Conservation (phyloP, 768 basidiomycete genomes). For the Trametes sanguinea region DNA sequence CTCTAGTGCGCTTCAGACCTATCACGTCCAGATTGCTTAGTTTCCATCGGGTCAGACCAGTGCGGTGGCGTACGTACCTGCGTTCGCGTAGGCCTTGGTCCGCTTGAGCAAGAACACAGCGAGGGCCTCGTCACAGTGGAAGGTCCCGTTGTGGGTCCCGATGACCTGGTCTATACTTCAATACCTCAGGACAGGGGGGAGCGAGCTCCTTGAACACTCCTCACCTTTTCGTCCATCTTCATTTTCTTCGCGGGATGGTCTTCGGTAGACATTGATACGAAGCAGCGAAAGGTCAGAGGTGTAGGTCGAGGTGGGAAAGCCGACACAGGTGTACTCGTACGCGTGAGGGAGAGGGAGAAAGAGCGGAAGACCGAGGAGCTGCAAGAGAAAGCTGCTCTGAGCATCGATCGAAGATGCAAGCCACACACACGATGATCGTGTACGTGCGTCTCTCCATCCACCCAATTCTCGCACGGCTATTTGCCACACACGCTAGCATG, state of each 20-base stretch:
- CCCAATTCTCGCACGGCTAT: slow-evolving; percentile 12
- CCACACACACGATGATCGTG: not conserved
- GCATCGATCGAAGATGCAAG: slow-evolving; percentile 9
- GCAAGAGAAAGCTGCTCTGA: not conserved
- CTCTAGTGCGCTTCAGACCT: slow-evolving; percentile 70
- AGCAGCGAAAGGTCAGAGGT: not conserved
- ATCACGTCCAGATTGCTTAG: not conserved
- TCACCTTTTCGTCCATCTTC: slow-evolving; percentile 45
- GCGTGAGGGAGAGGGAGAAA: not conserved
- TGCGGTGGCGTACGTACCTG: slow-evolving; percentile 51
- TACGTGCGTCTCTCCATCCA: not conserved
- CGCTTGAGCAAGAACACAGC: slow-evolving; percentile 87
- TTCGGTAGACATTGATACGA: slow-evolving; percentile 24
- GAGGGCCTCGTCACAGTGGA: slow-evolving; percentile 96
- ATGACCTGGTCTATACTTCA: slow-evolving; percentile 56
- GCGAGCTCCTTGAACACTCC: not conserved
- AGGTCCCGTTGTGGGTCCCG: slow-evolving; percentile 93
- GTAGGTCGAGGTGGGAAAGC: not conserved
- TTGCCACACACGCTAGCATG: not conserved
- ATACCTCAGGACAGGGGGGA: not conserved
- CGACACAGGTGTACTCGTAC: not conserved
- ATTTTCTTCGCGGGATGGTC: slow-evolving; percentile 41
- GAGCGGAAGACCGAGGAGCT: slow-evolving; percentile 1
- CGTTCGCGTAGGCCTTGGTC: slow-evolving; percentile 72
- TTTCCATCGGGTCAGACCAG: not conserved